Base-by-base conservation (phyloP, 2,329 filamentous ascomycete species). In the Capronia epimyces region DNA sequence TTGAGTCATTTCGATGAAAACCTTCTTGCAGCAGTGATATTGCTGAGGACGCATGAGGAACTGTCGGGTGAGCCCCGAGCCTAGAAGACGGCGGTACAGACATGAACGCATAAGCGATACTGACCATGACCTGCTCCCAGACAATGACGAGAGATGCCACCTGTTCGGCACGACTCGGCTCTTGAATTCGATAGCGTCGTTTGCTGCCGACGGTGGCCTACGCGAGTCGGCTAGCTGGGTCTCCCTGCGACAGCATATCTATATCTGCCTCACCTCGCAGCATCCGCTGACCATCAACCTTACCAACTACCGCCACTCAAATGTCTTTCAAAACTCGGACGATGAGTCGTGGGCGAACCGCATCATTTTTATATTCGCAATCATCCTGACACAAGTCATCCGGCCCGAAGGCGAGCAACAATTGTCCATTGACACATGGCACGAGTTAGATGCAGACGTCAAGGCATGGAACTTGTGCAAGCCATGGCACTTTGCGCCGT, bases 21-120 rank as follows among this genome's bases (percentile, higher is more conserved):
- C 13, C 67, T 76, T 2, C 62, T 77, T 0, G 68, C 73, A 1
- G 72, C 74, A 0, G 73, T 78, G 0, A 75, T 77, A 7, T 68
- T 77, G 4, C 61, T 76, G 16, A 69, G 75, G 0, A 65, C 76
- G 3, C 75, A 76, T 46, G 75, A 77, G 58, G 75, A 77, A 59
- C 52, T 68, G 46, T 56, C 53, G 21, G 53, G 53, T 56, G 16
- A 37, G 47, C 39, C 7, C n/a, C 15, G 6, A 22, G 10, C 5
- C 16, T 29, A 29, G 27, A 29, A 7, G 13, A 29, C 13, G 8
- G 8, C 13, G 27, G 13, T 16, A 25, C 20, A 21, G 15, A 40
- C 10, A 53, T n/a, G n/a, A n/a, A n/a, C n/a, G n/a, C n/a, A n/a
- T n/a, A n/a, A n/a, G n/a, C n/a, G n/a, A n/a, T n/a, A n/a, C n/a